phyloP scores from a whole-genome alignment of 139 green algal genomes.

The Spirogloea muscicola region DNA sequence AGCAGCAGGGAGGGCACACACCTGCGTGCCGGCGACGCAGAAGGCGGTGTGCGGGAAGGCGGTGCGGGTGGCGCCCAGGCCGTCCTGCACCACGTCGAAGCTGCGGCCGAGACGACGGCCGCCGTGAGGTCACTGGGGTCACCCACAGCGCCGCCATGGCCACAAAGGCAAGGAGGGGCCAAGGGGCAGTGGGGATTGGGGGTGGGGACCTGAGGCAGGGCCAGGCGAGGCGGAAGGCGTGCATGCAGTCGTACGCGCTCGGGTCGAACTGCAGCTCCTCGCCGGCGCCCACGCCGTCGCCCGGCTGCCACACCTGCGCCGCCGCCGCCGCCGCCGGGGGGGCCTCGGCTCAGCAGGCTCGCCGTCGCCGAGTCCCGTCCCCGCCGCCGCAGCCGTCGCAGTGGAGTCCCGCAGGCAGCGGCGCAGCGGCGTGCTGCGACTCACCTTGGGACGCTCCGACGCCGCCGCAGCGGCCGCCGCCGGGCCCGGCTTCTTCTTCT shows the following conservation, averaged over 20 bases:
- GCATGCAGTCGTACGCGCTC: constrained; percentile 91
- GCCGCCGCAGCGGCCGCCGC: too few species aligned
- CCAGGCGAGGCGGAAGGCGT: constrained; percentile 81
- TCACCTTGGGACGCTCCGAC: too few species aligned
- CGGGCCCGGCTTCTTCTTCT: too few species aligned
- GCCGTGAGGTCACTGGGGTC: not conserved
- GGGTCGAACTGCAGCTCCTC: constrained; percentile 94
- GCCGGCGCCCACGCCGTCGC: constrained; percentile 70
- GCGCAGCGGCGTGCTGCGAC: too few species aligned
- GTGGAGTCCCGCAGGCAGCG: too few species aligned
- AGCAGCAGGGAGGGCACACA: too few species aligned
- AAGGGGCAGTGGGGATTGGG: too few species aligned
- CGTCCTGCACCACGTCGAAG: constrained; percentile 87
- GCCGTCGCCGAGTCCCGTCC: too few species aligned
- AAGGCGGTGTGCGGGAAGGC: constrained; percentile 87
- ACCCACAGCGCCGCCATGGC: not conserved
- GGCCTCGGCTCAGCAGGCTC: too few species aligned
- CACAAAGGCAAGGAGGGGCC: not conserved
- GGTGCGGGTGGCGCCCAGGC: constrained; percentile 62
- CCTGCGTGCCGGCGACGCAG: constrained; percentile 69
- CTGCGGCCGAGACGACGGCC: too few species aligned
- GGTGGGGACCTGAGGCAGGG: constrained; percentile 87
- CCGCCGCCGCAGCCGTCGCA: too few species aligned
- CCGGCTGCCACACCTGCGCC: constrained; percentile 78
- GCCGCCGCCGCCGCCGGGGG: too few species aligned